Evolutionary conservation across 129 eudicot genomes (phyloP), one percentile per base, ranked within the genome.

Genomic region (Pulicaria dysenterica): DNA sequence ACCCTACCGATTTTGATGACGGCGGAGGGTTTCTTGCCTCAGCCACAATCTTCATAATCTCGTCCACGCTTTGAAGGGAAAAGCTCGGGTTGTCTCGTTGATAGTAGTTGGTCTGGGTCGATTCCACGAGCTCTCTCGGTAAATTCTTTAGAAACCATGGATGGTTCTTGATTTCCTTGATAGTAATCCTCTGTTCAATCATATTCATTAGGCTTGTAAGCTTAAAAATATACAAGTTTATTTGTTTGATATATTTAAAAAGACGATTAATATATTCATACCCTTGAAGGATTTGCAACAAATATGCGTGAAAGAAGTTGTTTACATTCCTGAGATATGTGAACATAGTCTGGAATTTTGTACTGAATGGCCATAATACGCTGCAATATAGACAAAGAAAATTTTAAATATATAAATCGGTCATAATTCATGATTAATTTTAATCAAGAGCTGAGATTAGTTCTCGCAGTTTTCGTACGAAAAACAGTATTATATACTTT

Each of bases 61-160:
- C 89, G 0, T 86, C 88, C 12, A 80, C 82, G 5, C 77, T 75
- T 31, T 89, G 96, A 42, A 77, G 83, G 37, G 96, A 81, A 73
- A 82, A 86, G 49, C 77, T 84, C 13, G 89, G 84, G 70, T 84
- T 77, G 58, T 83, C 92, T 73, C 68, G 80, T 66, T 79, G 79
- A 70, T 80, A 86, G 58, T 91, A 88, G 45, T 71, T 74, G 39
- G 88, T 77, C 79, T 86, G 97, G 76, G 80, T 71, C 15, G 85
- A 57, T 64, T 91, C 97, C 15, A 83, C 80, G 1, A 91, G 88
- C 75, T 91, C 96, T 66, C 73, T 88, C 36, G 96, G 97, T 66
- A 91, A 77, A 63, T 88, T 88, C 89, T 91, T 91, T 54, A 88
- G 48, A 81, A 88, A 91, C 97, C 97, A 91, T 56, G 97, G 96